Conservation (phyloP, 805 yeast genomes). For the Zygosaccharomyces rouxii region DNA sequence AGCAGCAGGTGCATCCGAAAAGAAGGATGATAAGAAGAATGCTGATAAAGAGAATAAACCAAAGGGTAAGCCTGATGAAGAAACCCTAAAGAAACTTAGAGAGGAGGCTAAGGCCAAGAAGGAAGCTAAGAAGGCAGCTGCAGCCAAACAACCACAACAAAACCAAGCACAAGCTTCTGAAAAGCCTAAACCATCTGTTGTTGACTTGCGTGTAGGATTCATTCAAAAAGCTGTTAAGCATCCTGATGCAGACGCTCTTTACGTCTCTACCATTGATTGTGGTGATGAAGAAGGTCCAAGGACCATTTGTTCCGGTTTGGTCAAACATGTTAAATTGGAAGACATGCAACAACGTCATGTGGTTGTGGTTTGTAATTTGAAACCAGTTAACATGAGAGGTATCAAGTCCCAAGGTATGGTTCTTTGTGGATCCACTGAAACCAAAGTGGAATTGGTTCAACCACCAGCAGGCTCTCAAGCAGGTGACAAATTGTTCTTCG, state of each 20-base stretch:
- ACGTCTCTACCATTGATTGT: constrained; percentile 92
- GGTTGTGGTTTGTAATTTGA: constrained; percentile 88
- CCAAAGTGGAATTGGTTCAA: constrained; percentile 80
- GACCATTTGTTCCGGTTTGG: constrained; percentile 96
- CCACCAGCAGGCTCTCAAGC: constrained; percentile 92
- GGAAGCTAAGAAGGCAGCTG: constrained; percentile 54
- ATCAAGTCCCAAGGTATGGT: constrained; percentile 96
- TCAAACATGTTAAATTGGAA: constrained; percentile 81
- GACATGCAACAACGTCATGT: constrained; percentile 94
- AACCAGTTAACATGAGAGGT: constrained; percentile 98
- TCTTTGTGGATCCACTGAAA: constrained; percentile 79
- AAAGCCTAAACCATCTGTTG: constrained; percentile 74
- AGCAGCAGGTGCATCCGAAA: constrained; percentile 15
- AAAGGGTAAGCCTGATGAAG: constrained; percentile 46
- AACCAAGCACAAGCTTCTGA: constrained; percentile 41
- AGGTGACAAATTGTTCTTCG: constrained; percentile 95
- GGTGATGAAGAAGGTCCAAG: constrained; percentile 98
- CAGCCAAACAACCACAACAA: constrained; percentile 43
- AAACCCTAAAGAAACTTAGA: constrained; percentile 42
- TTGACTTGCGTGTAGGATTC: constrained; percentile 93
- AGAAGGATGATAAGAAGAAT: constrained; percentile 24
- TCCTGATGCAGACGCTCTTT: constrained; percentile 95
- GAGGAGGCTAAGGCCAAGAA: constrained; percentile 59
- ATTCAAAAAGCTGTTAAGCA: constrained; percentile 95
- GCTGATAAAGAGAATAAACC: constrained; percentile 36